Base-by-base conservation (phyloP, 2,329 filamentous ascomycete genomes). In the Geoglossum cookeanum region DNA sequence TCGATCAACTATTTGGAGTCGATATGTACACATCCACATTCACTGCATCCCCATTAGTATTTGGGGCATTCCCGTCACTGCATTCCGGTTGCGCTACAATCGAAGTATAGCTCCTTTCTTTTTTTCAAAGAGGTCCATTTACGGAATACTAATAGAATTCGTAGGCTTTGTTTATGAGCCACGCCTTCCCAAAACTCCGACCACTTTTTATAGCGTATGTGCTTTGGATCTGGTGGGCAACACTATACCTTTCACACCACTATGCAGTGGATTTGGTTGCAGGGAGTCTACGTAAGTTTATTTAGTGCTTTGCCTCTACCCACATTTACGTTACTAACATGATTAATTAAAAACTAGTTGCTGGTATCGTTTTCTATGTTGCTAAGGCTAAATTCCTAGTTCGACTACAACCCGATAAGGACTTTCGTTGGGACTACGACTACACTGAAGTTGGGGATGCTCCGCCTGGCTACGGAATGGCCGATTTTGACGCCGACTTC, bases 181-280 rank as follows among this genome's bases (percentile, higher is more conserved):
- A 94, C 70, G 83, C 87, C 68, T 96, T 97, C 75, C 91, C 91
- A 3, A 81, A 80, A 60, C 78, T 94, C 62, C 82, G 85, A 62
- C 81, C 84, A 11, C 71, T 92, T 56, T 94, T 94, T 71, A 78
- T 90, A 61, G 76, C 79, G 61, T 97, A 96, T 70, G 85, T 85
- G 49, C 78, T 85, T 67, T 96, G 91, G 91, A 83, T 96, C 65
- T 96, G 89, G 87, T 97, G 91, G 89, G 86, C 90, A 11, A 97
- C 91, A 63, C 95, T 97, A 88, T 96, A 97, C 68, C 79, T 97
- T 56, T 94, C 87, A 65, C 91, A 97, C 71, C 91, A 97, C 73
- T 97, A 97, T 68, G 91, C 90, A 35, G 85, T 97, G 45, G 91
- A 97, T 69, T 76, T 97, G 55, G 87, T 96, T 30, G 87, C 80